Evolutionary conservation across 768 basidiomycete genomes (phyloP), one percentile per base, ranked within the genome.

Genomic region (Floccularia luteovirens): DNA sequence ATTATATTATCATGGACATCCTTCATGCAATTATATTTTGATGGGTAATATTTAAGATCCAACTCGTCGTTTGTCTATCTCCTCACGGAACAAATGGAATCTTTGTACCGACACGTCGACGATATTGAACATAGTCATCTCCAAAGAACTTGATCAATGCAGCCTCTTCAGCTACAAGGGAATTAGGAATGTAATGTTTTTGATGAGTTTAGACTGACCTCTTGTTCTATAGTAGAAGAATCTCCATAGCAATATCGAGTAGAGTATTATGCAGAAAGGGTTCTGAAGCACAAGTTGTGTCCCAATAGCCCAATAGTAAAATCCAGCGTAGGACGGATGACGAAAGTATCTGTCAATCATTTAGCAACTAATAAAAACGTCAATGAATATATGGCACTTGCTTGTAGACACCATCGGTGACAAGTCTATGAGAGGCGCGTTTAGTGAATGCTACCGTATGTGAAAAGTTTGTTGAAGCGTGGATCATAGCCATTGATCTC

Each of bases 221-320:
- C 70, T 64, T 21, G 84, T 94, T 7, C 96, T 75, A 43, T 67
- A 57, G 42, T 79, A 75, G 62, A 99, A 99, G 69, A 98, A 99
- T 35, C 74, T 68, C 78, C 87, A 92, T 4, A 98, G 66, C 1
- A 92, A 59, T 25, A 74, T 46, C 1, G 70, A 52, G 53, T 85
- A 98, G 1, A 77, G 57, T 2, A 79, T 31, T 47, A 88, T 79
- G 11, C 79, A 79, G 12, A 91, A 22, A 0, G 86, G 76, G 55
- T 98, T 99, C 54, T 91, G 91, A 16, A 98, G 69, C 1, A 90
- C 75, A 25, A 98, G 62, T 57, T 99, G 96, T 0, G 91, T 96
- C 2, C 93, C 91, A 20, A 99, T 53, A 0, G 91, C 92, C 96
- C 96, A 98, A 59, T 94, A 98, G 60, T 88, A 94, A 67, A 97